Percentiles rank a stretch among this genome's conserved stretches.
phyloP scores from a whole-genome alignment of 2,329 filamentous ascomycete species.

The Aureobasidium sp. region DNA sequence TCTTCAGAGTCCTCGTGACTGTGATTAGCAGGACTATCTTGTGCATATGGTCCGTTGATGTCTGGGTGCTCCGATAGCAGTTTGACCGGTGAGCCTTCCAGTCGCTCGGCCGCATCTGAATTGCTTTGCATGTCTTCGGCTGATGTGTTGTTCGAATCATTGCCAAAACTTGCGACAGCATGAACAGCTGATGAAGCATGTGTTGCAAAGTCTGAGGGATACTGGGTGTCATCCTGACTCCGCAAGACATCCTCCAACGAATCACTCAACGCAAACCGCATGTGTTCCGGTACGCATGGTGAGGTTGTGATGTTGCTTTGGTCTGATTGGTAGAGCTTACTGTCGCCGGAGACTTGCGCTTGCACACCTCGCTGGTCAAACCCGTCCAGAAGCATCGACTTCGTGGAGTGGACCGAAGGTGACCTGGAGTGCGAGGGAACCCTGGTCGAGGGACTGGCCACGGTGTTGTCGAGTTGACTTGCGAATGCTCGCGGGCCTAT shows the following conservation, averaged over 20 bases:
- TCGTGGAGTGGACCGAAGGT: background rate
- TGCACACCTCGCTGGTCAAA: background rate
- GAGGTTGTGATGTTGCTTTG: background rate
- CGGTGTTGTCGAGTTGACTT: slow-evolving; percentile 22
- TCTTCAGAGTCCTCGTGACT: background rate
- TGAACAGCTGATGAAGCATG: background rate
- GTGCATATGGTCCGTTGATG: background rate
- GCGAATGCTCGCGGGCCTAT: slow-evolving; percentile 28
- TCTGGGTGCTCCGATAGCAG: background rate
- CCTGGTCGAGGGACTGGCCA: slow-evolving; percentile 5
- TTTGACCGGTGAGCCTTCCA: background rate
- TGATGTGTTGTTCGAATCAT: background rate
- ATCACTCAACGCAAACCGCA: background rate
- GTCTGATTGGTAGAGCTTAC: background rate
- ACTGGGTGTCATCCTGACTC: background rate
- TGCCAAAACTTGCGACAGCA: background rate
- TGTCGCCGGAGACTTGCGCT: background rate
- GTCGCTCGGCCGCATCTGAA: background rate
- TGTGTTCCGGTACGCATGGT: background rate
- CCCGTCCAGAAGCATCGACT: slow-evolving; percentile 9
- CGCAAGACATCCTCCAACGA: background rate
- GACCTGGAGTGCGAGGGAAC: background rate
- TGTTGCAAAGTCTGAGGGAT: background rate
- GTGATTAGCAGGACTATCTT: background rate
- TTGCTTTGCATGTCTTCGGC: background rate